A percentile compares a stretch with the other conserved stretches of the same genome.
Evolutionary conservation across 306 rosid genomes (phyloP).

Genomic region (Lotus japonicus): DNA sequence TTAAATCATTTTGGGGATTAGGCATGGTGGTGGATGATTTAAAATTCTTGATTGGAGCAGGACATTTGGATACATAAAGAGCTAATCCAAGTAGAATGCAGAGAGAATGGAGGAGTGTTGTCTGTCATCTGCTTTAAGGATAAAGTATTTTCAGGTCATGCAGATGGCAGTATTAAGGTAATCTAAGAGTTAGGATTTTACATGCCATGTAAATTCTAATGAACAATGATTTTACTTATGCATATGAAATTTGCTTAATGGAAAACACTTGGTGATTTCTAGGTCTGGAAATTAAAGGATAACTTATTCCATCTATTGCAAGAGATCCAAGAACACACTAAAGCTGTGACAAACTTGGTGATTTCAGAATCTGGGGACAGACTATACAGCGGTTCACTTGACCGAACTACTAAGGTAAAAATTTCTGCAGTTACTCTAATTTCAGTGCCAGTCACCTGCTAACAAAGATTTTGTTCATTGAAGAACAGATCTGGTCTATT

Average conservation of each 20-base stretch:
- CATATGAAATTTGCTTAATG: slow-evolving; percentile 18
- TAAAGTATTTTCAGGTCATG: slow-evolving; percentile 74
- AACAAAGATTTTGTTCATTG: slow-evolving; percentile 12
- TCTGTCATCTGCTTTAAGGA: slow-evolving; percentile 57
- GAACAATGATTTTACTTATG: neutral
- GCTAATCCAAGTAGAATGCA: slow-evolving; percentile 66
- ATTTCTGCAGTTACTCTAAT: neutral
- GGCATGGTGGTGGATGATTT: neutral
- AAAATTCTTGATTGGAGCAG: slow-evolving; percentile 32
- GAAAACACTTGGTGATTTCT: slow-evolving; percentile 22
- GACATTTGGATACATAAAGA: slow-evolving; percentile 83
- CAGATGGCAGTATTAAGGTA: slow-evolving; percentile 96
- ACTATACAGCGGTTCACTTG: slow-evolving; percentile 85
- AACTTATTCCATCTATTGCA: slow-evolving; percentile 59
- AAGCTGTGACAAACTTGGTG: slow-evolving; percentile 68
- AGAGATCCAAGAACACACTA: slow-evolving; percentile 66
- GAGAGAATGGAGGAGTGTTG: slow-evolving; percentile 75
- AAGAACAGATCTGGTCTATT: slow-evolving; percentile 67
- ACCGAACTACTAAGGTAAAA: slow-evolving; percentile 64
- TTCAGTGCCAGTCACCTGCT: neutral
- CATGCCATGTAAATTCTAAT: neutral
- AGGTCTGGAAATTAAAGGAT: slow-evolving; percentile 77
- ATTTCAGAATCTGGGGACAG: slow-evolving; percentile 49
- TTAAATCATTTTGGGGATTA: slow-evolving; percentile 1
- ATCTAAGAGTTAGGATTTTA: neutral